Conservation (phyloP, 1,284 basidiomycete species). For the Leccinum ponderosum region DNA sequence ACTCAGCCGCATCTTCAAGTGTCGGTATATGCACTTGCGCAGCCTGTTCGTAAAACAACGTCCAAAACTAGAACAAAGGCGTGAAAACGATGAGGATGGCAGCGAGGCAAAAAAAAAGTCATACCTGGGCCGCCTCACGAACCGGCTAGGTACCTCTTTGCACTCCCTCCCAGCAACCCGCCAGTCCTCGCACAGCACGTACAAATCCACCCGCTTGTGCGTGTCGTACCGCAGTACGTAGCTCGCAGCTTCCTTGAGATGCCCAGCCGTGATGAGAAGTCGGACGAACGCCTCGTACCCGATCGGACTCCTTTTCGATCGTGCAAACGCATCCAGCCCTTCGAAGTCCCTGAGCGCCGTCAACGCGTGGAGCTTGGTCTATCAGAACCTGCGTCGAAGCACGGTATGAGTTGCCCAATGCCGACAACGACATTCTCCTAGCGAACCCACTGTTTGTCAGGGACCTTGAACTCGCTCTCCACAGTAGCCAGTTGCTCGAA, state of each 20-base stretch:
- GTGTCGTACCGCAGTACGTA: slow-evolving; percentile 84
- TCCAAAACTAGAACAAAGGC: slow-evolving; percentile 73
- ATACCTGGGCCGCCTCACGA: slow-evolving; percentile 82
- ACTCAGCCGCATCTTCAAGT: slow-evolving; percentile 62
- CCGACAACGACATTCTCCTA: background rate
- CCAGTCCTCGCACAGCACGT: slow-evolving; percentile 69
- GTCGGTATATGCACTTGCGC: slow-evolving; percentile 83
- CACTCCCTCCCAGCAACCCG: slow-evolving; percentile 83
- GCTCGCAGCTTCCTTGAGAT: slow-evolving; percentile 57
- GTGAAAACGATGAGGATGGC: background rate
- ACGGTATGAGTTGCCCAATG: slow-evolving; percentile 3
- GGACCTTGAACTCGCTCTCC: slow-evolving; percentile 85
- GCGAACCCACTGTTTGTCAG: slow-evolving; percentile 77
- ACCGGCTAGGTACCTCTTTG: slow-evolving; percentile 79
- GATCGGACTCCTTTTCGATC: slow-evolving; percentile 88
- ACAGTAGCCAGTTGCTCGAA: slow-evolving; percentile 31
- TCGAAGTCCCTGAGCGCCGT: slow-evolving; percentile 81
- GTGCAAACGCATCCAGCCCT: slow-evolving; percentile 79
- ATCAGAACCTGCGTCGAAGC: slow-evolving; percentile 73
- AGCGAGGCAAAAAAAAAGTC: no score
- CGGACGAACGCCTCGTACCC: slow-evolving; percentile 83
- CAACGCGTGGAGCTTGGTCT: slow-evolving; percentile 83
- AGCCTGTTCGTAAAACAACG: slow-evolving; percentile 91
- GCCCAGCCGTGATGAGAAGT: no score
- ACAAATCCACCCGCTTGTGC: slow-evolving; percentile 81